A percentile compares a stretch with the other conserved stretches of the same genome.
Evolutionary conservation across 805 yeast species (phyloP).

Genomic region (Zygoascus biomembranicola): DNA sequence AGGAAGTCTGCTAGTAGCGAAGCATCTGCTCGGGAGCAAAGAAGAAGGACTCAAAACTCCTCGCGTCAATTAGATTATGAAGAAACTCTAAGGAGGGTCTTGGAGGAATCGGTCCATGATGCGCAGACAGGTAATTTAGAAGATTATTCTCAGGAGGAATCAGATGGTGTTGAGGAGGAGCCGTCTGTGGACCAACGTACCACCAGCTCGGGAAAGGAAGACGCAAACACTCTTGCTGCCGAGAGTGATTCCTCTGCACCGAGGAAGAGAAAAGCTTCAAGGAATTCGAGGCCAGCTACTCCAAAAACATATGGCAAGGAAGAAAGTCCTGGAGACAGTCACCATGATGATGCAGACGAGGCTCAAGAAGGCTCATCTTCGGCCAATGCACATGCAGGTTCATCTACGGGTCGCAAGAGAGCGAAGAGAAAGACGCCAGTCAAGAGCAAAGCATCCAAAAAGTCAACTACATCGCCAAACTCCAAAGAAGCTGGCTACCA

Average conservation of each 20-base stretch:
- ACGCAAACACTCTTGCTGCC: background rate
- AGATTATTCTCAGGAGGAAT: conserved; percentile 1
- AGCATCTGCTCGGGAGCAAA: background rate
- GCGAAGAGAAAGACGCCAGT: background rate
- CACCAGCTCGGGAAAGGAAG: background rate
- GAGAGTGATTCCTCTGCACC: background rate
- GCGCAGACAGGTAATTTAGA: conserved; percentile 3
- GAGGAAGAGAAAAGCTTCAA: background rate
- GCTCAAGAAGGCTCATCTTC: background rate
- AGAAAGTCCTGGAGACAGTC: background rate
- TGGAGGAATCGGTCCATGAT: conserved; percentile 33
- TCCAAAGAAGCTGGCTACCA: conserved; percentile 6
- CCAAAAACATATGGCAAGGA: background rate
- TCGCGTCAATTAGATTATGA: conserved; percentile 17
- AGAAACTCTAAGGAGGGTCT: conserved; percentile 30
- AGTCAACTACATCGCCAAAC: background rate
- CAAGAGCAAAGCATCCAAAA: background rate
- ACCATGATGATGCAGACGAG: background rate
- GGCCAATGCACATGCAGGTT: background rate
- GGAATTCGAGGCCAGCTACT: background rate
- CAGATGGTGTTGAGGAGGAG: background rate
- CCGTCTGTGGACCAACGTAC: background rate
- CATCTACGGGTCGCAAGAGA: background rate
- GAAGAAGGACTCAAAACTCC: conserved; percentile 17
- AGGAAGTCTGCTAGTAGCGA: background rate